Conservation (phyloP, 352 stramenopile species). For the Blastocystis sp. region DNA sequence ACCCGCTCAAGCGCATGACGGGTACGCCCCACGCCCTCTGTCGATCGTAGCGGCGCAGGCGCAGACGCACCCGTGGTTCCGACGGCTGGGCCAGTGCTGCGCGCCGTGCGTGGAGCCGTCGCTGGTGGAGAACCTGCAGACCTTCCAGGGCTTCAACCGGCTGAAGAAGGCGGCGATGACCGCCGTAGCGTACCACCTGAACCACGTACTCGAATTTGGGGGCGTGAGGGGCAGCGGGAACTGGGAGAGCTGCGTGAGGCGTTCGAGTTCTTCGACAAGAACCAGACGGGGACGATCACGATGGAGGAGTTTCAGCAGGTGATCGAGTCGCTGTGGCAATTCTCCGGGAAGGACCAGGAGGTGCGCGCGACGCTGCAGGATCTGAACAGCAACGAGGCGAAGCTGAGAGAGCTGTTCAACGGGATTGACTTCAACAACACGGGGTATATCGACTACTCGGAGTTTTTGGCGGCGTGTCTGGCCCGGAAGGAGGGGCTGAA, state of each 20-base stretch:
- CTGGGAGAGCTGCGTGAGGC: conserved; percentile 7
- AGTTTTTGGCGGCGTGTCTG: conserved; percentile 62
- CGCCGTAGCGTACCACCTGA: conserved; percentile 54
- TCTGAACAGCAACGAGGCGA: conserved; percentile 11
- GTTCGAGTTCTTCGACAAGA: conserved; percentile 56
- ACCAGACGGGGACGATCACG: conserved; percentile 6
- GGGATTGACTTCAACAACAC: conserved; percentile 64
- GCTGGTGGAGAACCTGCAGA: conserved; percentile 47
- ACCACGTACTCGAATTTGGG: background rate
- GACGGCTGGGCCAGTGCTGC: background rate
- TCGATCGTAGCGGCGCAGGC: conserved; percentile 29
- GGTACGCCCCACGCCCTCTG: background rate
- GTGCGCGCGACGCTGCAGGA: background rate
- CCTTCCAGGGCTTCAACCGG: conserved; percentile 34
- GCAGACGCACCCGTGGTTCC: conserved; percentile 33
- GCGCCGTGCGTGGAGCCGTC: background rate
- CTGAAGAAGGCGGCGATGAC: conserved; percentile 62
- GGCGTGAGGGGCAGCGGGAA: conserved; percentile 1
- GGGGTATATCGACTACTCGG: conserved; percentile 48
- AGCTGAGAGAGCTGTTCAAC: conserved; percentile 24
- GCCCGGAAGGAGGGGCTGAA: conserved; percentile 62
- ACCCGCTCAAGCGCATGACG: conserved; percentile 13
- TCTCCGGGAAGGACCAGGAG: background rate
- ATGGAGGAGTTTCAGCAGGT: conserved; percentile 62
- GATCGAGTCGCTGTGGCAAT: conserved; percentile 29